phyloP scores from a whole-genome alignment of 805 yeast species.

The Saccharomycopsis schoenii region DNA sequence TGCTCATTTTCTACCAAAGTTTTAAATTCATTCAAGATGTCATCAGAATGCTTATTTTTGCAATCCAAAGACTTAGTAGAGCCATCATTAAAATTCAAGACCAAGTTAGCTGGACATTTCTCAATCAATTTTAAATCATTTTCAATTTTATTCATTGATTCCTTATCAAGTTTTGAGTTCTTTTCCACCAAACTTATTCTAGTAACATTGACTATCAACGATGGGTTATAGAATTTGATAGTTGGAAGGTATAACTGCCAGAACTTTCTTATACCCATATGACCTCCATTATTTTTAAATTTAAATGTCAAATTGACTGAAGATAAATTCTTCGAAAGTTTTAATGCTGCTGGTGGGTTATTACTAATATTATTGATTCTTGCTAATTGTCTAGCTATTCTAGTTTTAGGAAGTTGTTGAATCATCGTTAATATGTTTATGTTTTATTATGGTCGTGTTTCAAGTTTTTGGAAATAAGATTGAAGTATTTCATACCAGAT shows the following conservation, averaged over 20 bases:
- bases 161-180: constrained; percentile 18
- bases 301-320: constrained; percentile 37
- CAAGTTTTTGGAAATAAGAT: no score
- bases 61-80: constrained; percentile 32
- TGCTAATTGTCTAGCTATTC: constrained; percentile 34
- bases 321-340: constrained; percentile 27
- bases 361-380: constrained; percentile 33
- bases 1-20: background rate
- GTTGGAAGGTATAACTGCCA: constrained; percentile 46
- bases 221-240: constrained; percentile 45
- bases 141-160: constrained; percentile 29
- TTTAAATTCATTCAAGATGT: constrained; percentile 33
- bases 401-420: constrained; percentile 26
- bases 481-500: no score
- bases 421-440: background rate
- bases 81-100: constrained; percentile 24
- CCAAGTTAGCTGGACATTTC: constrained; percentile 32
- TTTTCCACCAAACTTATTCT: constrained; percentile 26
- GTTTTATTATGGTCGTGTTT: background rate
- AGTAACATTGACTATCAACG: constrained; percentile 34
- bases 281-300: constrained; percentile 30
- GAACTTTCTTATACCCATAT: constrained; percentile 43
- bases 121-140: constrained; percentile 19
- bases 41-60: constrained; percentile 27
- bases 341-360: constrained; percentile 26